Evolutionary conservation across 257 asterid species (phyloP), one percentile per base, ranked within the genome.

Genomic region (Verbena officinalis): DNA sequence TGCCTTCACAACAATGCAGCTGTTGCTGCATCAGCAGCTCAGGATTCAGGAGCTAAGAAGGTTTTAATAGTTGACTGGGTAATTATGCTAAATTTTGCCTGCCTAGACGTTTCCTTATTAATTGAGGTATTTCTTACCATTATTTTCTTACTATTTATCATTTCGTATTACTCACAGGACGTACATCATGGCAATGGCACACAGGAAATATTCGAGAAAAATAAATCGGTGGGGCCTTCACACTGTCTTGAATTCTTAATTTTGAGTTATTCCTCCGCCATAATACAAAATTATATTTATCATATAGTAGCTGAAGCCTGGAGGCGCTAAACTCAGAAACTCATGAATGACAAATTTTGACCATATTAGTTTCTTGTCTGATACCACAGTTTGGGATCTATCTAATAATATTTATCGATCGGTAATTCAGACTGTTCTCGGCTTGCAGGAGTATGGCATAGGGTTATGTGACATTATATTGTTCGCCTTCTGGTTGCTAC

Each of bases 171-270:
- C 68, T 71, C 53, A 62, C 84, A 94, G 99, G 99, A 94, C 80
- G 99, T 94, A 38, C 99, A 94, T 82, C 99, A 94, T 54, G 99
- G 99, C 65, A 94, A 94, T 72, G 99, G 99, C 62, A 94, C 99
- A 55, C 99, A 94, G 79, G 97, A 94, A 83, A 88, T 94, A 75
- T 94, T 90, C 76, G 92, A 94, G 70, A 81, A 75, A 69, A 83
- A 80, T 79, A 88, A 84, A 79, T 90, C 96, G 76, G 97, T 94
- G 59, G 66, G n/a, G 99, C 68, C 39, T 61, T 43, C 39, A 45
- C 48, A 16, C 53, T 39, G 49, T 65, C 49, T 36, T 30, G 33
- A 64, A 36, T 42, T 65, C 62, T 72, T 61, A 7, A 14, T 16
- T 55, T 59, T 58, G 12, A 60, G 50, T 67, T 46, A 59, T 48